Conservation (phyloP, 2,329 filamentous ascomycete species). For the Curvularia sp. region DNA sequence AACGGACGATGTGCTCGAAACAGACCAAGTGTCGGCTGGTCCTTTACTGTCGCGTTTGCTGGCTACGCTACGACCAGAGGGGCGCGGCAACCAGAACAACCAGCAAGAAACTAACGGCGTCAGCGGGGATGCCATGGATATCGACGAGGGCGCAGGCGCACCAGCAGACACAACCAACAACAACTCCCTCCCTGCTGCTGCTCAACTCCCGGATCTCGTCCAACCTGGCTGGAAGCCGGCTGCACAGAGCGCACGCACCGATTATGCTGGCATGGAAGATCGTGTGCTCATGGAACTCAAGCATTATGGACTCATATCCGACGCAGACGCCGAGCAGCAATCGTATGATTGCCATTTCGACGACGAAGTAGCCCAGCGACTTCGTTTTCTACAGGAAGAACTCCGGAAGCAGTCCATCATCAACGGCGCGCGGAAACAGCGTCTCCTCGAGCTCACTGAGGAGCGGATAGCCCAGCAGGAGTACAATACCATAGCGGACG, state of each 20-base stretch:
- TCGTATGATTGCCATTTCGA: constrained; percentile 92
- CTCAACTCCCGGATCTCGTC: constrained; percentile 78
- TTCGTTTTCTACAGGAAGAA: constrained; percentile 83
- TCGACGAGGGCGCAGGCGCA: constrained; percentile 53
- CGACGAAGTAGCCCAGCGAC: constrained; percentile 88
- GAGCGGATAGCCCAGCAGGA: constrained; percentile 96
- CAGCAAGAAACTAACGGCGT: constrained; percentile 63
- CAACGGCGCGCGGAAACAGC: constrained; percentile 89
- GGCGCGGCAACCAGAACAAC: constrained; percentile 62
- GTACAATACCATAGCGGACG: constrained; percentile 94
- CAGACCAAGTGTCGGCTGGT: constrained; percentile 86
- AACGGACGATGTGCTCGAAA: constrained; percentile 84
- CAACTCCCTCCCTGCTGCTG: constrained; percentile 67
- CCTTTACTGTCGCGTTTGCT: constrained; percentile 84
- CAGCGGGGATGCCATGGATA: constrained; percentile 58
- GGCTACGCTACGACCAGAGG: constrained; percentile 80
- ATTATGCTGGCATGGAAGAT: constrained; percentile 87
- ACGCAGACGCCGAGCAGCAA: constrained; percentile 68
- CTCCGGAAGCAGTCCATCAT: constrained; percentile 82
- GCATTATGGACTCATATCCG: constrained; percentile 86
- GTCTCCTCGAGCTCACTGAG: constrained; percentile 84
- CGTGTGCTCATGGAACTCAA: constrained; percentile 89
- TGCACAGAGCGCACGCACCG: constrained; percentile 71
- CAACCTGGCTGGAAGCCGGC: constrained; percentile 81
- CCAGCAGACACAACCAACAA: constrained; percentile 46